Conservation (phyloP, 208 protist genomes). For the Trypanosoma theileri region DNA sequence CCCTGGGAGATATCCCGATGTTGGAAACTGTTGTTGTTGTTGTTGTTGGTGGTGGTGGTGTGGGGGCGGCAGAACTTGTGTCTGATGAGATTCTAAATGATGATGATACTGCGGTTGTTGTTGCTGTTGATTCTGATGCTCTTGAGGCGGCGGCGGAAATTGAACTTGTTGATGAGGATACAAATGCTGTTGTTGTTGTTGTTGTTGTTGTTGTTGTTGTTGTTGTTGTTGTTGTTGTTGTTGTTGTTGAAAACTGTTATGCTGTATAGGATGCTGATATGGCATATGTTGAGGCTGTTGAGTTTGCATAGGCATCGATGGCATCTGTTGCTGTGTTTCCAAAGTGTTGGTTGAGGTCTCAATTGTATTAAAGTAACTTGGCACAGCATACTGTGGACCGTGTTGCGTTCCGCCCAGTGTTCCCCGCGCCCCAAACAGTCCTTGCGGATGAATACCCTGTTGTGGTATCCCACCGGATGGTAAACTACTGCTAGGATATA, state of each 20-base stretch:
- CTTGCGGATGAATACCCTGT: slow-evolving; percentile 7
- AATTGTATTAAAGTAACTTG: slow-evolving; percentile 50
- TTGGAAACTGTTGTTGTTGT: background rate
- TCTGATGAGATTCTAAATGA: background rate
- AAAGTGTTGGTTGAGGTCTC: background rate
- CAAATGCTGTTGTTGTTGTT: background rate
- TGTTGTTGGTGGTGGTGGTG: background rate
- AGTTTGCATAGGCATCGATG: background rate
- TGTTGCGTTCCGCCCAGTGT: slow-evolving; percentile 1
- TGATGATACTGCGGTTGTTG: background rate
- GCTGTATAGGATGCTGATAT: background rate
- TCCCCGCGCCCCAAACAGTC: slow-evolving; percentile 19
- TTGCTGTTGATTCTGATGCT: slow-evolving; percentile 8
- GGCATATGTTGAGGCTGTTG: background rate
- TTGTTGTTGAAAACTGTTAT: background rate
- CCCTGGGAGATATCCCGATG: background rate
- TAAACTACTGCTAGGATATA: slow-evolving; percentile 1
- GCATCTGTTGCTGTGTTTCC: background rate
- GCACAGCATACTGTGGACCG: slow-evolving; percentile 63
- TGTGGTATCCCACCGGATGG: background rate
- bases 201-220: background rate
- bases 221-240: background rate
- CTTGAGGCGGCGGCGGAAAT: background rate
- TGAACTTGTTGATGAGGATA: background rate
- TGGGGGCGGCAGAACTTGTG: background rate